Base-by-base conservation (phyloP, 768 basidiomycete species). In the Amanita pseudoporphyria region DNA sequence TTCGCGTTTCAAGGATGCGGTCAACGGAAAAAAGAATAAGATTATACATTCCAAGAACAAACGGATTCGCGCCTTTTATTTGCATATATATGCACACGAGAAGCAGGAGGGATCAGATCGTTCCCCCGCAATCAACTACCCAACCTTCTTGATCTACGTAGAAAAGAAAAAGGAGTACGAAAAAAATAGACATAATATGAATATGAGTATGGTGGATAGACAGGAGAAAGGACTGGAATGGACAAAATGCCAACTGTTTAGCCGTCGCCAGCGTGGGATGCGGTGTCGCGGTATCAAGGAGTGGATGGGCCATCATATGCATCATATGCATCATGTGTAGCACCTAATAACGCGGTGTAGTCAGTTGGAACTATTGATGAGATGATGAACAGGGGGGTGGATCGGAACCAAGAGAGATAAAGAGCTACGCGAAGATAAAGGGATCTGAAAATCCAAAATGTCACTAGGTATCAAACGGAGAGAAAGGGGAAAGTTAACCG, bases 201-300 rank as follows among this genome's bases (percentile, higher is more conserved):
- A 28, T 42, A 26, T 42, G 28, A 28, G 41, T 43, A 43, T 3
- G 6, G 36, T 6, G 6, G 4, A 28, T 7, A 16, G 14, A 37
- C n/a, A 37, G 14, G 41, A 43, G 41, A 43, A 43, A 43, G n/a
- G 44, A 33, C 44, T 33, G 33, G 32, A 45, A 16, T 30, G 44
- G 18, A 45, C 44, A 33, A 31, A 35, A 45, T 16, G 30, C 32
- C 31, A 33, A 22, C 18, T 18, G 32, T 35, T n/a, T 14, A 32
- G 16, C 33, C 21, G 44, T 22, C 1, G 13, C 44, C 44, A 45
- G 6, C 19, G 19, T 28, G n/a, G 5, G 18, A 13, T 10, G 7
- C 22, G 24, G n/a, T 22, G 40, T 22, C 40, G 21, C 2, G 9
- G 10, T 9, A 18, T 14, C 33, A 45, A 45, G 44, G 44, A 45